These are phyloP conservation scores for Aspergillus pseudonomiae DNA, from an alignment of 2,329 filamentous ascomycete genomes.

Conservation along the genomic window DNA sequence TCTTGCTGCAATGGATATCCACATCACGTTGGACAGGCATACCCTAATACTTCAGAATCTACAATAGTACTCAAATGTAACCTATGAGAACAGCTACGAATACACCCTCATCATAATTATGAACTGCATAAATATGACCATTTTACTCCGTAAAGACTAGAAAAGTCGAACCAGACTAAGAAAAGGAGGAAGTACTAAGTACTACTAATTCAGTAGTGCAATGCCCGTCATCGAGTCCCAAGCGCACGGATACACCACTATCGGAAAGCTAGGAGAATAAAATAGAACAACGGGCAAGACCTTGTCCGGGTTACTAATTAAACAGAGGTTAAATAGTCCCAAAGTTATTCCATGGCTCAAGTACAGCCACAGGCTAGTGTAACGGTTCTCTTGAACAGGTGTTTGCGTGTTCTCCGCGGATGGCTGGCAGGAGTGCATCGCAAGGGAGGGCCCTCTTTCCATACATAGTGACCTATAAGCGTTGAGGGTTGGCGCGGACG, in stretches of 20 bases:
- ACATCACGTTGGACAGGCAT: not conserved
- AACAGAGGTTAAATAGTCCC: not conserved
- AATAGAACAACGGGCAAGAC: not conserved
- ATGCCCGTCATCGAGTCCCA: not conserved
- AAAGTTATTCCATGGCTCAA: not conserved
- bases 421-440: not conserved
- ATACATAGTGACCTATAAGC: not conserved
- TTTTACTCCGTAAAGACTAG: not conserved
- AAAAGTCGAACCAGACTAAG: not conserved
- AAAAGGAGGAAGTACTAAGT: not conserved
- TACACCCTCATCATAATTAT: not conserved
- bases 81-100: not conserved
- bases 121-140: not conserved
- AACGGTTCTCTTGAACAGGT: conserved; percentile 2
- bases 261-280: not conserved
- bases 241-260: not conserved
- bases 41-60: not conserved
- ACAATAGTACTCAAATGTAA: no score
- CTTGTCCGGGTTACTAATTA: not conserved
- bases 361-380: not conserved
- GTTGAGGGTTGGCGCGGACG: not conserved
- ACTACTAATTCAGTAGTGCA: not conserved
- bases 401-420: not conserved
- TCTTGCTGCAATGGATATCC: not conserved
- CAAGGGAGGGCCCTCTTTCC: not conserved